Percentiles rank a stretch among this genome's conserved stretches.
Conservation (phyloP, 345 rosid genomes). For the Acer campestre region DNA sequence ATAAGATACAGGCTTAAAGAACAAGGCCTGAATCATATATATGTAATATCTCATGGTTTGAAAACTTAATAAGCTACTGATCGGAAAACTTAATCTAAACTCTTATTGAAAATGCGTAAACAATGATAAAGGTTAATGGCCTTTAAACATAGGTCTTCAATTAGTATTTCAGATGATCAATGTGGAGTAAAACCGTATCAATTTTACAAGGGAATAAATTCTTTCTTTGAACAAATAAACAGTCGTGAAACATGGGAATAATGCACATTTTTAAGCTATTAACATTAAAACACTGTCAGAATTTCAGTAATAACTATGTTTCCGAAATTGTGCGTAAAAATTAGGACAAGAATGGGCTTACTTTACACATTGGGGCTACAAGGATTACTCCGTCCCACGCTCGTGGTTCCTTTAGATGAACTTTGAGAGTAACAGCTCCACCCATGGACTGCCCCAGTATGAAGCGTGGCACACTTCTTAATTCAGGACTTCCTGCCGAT, state of each 20-base stretch:
- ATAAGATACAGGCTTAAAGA: too few species aligned
- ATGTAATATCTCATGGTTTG: too few species aligned
- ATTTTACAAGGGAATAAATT: not conserved
- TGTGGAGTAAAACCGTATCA: not conserved
- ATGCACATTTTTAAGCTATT: not conserved
- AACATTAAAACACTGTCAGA: not conserved
- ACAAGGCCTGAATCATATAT: too few species aligned
- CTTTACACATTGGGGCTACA: slow-evolving; percentile 98
- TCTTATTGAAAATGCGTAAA: not conserved
- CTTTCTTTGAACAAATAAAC: not conserved
- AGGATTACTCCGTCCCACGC: slow-evolving; percentile 92
- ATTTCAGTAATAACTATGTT: not conserved
- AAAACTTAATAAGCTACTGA: too few species aligned
- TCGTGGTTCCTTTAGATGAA: slow-evolving; percentile 70
- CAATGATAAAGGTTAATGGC: not conserved
- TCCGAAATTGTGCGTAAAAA: slow-evolving; percentile 7
- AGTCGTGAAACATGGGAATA: not conserved
- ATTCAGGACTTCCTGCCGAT: slow-evolving; percentile 63
- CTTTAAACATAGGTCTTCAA: not conserved
- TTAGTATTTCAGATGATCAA: not conserved
- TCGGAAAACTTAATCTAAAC: not conserved
- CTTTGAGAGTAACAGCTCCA: slow-evolving; percentile 89
- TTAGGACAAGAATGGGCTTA: slow-evolving; percentile 33
- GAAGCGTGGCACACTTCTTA: slow-evolving; percentile 71
- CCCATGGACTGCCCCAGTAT: slow-evolving; percentile 96